phyloP scores from a whole-genome alignment of 192 early-diverging fungal genomes.

The Coemansia sp. region DNA sequence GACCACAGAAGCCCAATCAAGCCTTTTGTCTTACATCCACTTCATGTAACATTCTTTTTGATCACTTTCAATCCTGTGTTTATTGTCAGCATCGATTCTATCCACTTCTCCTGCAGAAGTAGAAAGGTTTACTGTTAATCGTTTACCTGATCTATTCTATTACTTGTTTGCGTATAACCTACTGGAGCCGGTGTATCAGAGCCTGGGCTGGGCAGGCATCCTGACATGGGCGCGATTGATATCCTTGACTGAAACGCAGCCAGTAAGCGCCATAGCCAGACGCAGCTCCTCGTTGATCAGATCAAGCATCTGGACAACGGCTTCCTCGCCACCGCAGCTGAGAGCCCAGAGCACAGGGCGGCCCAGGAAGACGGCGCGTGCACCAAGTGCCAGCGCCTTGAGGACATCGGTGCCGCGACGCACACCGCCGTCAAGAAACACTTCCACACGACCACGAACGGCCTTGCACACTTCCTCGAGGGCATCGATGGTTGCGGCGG shows the following conservation, averaged over 20 bases:
- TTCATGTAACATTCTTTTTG: too few relatives aligned
- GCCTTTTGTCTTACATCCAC: too few relatives aligned
- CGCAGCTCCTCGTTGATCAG: constrained; percentile 85
- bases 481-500: constrained; percentile 78
- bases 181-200: not conserved
- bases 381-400: constrained; percentile 94
- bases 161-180: too few relatives aligned
- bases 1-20: not conserved
- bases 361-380: constrained; percentile 69
- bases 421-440: constrained; percentile 93
- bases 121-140: not conserved
- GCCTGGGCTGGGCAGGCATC: constrained; percentile 7
- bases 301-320: constrained; percentile 79
- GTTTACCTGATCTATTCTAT: too few relatives aligned
- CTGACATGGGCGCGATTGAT: constrained; percentile 37
- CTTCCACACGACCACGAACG: constrained; percentile 63
- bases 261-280: constrained; percentile 77
- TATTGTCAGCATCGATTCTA: not conserved
- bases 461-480: constrained; percentile 80
- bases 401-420: constrained; percentile 91
- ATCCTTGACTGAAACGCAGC: constrained; percentile 37
- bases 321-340: constrained; percentile 83
- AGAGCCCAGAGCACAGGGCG: constrained; percentile 69
- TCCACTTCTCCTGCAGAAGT: not conserved
- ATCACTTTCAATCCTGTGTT: too few relatives aligned